phyloP scores from a whole-genome alignment of 2,329 filamentous ascomycete species.

The Epichloe hybrida region DNA sequence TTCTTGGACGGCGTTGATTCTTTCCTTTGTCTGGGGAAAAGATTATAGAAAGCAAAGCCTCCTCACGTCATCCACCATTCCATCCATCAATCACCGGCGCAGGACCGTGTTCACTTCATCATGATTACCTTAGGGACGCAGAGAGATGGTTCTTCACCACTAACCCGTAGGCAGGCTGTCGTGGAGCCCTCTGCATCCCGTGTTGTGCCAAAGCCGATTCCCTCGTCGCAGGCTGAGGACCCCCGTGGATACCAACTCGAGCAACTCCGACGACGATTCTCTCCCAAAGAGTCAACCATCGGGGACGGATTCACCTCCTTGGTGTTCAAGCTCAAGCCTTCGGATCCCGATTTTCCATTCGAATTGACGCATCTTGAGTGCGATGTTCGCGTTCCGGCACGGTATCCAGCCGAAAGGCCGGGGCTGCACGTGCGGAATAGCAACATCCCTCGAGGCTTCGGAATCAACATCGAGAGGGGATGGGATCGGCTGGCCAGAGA shows the following conservation, averaged over 20 bases:
- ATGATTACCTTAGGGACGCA: conserved; percentile 27
- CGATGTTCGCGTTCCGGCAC: conserved; percentile 47
- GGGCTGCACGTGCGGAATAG: conserved; percentile 51
- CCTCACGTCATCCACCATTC: not conserved
- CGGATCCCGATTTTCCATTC: conserved; percentile 75
- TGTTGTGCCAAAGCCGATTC: conserved; percentile 51
- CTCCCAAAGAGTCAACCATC: conserved; percentile 29
- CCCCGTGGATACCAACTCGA: conserved; percentile 64
- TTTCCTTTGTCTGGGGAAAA: not conserved
- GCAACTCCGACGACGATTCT: conserved; percentile 57
- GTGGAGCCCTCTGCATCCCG: conserved; percentile 29
- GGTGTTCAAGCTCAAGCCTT: conserved; percentile 53
- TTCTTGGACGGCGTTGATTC: not conserved
- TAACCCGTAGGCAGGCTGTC: conserved; percentile 32
- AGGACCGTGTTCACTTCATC: not conserved
- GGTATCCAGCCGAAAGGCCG: conserved; percentile 47
- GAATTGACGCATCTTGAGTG: conserved; percentile 58
- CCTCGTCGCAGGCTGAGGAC: conserved; percentile 49
- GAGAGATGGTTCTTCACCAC: conserved; percentile 16
- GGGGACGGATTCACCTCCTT: conserved; percentile 40
- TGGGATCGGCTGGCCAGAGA: conserved; percentile 52
- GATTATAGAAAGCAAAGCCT: not conserved
- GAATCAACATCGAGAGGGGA: conserved; percentile 63
- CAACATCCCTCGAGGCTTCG: conserved; percentile 56
- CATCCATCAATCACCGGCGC: not conserved